phyloP scores from a whole-genome alignment of 1,284 basidiomycete species.

The Sutorius eximius region DNA sequence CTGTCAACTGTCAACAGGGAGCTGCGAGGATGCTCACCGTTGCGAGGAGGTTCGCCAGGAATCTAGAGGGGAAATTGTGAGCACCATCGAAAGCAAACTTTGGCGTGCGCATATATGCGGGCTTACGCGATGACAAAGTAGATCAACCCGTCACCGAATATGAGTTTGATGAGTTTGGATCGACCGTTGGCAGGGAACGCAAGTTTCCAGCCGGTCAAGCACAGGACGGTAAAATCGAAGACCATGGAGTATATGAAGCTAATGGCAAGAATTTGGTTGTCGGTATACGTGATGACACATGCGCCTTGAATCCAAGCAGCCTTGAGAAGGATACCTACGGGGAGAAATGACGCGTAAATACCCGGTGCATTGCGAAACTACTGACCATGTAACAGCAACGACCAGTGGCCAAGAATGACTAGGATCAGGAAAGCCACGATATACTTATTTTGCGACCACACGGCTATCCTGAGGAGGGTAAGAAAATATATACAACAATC shows the following conservation, averaged over 20 bases:
- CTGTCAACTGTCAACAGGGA: not conserved
- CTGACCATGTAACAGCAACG: constrained; percentile 69
- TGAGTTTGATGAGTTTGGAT: constrained; percentile 60
- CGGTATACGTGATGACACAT: constrained; percentile 56
- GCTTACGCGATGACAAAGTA: constrained; percentile 74
- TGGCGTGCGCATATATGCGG: constrained; percentile 7
- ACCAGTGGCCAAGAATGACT: constrained; percentile 75
- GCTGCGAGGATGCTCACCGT: constrained; percentile 43
- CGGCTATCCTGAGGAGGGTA: constrained; percentile 53
- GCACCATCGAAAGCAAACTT: not conserved
- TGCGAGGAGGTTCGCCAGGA: constrained; percentile 64
- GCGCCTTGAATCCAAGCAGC: constrained; percentile 53
- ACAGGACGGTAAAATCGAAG: constrained; percentile 65
- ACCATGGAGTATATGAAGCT: constrained; percentile 72
- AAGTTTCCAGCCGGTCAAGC: constrained; percentile 63
- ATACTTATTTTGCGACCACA: constrained; percentile 64
- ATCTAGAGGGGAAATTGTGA: constrained; percentile 39
- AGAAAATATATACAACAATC: not conserved
- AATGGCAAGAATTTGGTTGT: constrained; percentile 57
- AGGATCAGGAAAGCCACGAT: constrained; percentile 54
- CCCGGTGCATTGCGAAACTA: not conserved
- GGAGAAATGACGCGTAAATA: constrained; percentile 4
- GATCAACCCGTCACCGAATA: constrained; percentile 70
- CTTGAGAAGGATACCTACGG: constrained; percentile 56
- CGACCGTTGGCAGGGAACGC: constrained; percentile 41